A percentile compares a stretch with the other conserved stretches of the same genome.
Evolutionary conservation across 495 filamentous ascomycete species (phyloP).

Genomic region (Aspergillus heteromorphus): DNA sequence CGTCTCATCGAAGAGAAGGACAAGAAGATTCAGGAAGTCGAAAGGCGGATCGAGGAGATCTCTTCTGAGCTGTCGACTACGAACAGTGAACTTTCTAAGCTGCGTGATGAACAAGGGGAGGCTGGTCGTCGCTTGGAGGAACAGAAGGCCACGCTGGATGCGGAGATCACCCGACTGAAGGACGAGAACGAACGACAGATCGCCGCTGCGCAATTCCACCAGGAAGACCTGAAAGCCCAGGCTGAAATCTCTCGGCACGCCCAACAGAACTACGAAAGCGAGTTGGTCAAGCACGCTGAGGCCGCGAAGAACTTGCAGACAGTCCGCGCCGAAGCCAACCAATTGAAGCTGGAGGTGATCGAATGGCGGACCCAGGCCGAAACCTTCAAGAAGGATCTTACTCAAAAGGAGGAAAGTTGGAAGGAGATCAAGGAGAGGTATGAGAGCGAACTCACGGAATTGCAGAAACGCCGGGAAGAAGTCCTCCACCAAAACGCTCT

Average conservation of each 20-base stretch:
- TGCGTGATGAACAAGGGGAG: conserved; percentile 74
- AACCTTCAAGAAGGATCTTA: conserved; percentile 69
- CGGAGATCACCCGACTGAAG: conserved; percentile 74
- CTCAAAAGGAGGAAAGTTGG: conserved; percentile 83
- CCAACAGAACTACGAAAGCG: conserved; percentile 90
- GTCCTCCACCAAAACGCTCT: conserved; percentile 78
- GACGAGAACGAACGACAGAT: conserved; percentile 78
- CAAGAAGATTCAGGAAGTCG: conserved; percentile 66
- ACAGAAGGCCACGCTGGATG: conserved; percentile 67
- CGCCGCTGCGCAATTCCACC: conserved; percentile 71
- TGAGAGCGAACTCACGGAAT: conserved; percentile 74
- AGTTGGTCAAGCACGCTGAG: conserved; percentile 89
- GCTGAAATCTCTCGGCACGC: conserved; percentile 88
- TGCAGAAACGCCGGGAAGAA: conserved; percentile 73
- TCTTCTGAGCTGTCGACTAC: conserved; percentile 71
- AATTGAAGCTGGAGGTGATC: conserved; percentile 70
- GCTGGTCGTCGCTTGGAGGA: conserved; percentile 66
- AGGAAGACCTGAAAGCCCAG: conserved; percentile 87
- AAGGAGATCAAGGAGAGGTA: conserved; percentile 70
- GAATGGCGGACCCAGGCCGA: conserved; percentile 71
- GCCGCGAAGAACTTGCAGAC: conserved; percentile 77
- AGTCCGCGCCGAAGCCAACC: conserved; percentile 72
- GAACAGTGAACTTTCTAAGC: conserved; percentile 69
- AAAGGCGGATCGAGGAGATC: conserved; percentile 76
- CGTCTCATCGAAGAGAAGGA: conserved; percentile 66